Base-by-base conservation (phyloP, 352 stramenopile species). In the Globisporangium perplexum region DNA sequence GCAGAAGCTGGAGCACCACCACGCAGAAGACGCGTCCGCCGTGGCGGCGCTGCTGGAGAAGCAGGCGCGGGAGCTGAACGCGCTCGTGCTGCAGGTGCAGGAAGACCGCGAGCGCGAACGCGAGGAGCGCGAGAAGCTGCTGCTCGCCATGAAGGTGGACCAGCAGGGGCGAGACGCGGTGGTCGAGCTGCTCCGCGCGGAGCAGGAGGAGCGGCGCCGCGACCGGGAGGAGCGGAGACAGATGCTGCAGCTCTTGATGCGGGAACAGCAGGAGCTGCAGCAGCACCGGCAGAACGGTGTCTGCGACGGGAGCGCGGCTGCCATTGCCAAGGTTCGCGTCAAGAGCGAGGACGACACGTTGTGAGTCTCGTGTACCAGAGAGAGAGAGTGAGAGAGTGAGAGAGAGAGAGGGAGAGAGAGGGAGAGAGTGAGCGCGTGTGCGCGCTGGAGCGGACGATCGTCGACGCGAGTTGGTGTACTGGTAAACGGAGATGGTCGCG, bases 141-240 rank as follows among this genome's bases (percentile, higher is more conserved):
- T 56, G 14, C 17, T 28, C 15, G 50, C 39, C 11, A 56, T 56
- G 24, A 47, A 47, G 18, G 39, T 47, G 8, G 53, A 59, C 53
- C 53, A 59, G 33, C 46, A 52, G 22, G 53, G 47, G 1, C 44
- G 53, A 23, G 44, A 59, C 20, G 44, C 33, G 0, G 53, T 59
- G 23, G 33, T 59, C 17, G 45, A 53, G 28, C 53, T 53, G 6
- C 46, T 59, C 24, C 46, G 38, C 36, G 31, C 38, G 6, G 53
- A 59, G 17, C 53, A 53, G 30, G 53, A 59, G 8, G 53, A 53
- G 35, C 46, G 53, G 15, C 53, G 44, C 0, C 36, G 31, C 2
- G 53, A 59, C 26, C 53, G 53, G 7, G 44, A 59, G 2, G 45
- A 59, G 44, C 45, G 53, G n/a, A 46, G 45, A 22, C 26, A 59